Percentiles rank a stretch among this genome's conserved stretches.
Conservation (phyloP, 768 basidiomycete species). For the Xerocomus spinulosus region DNA sequence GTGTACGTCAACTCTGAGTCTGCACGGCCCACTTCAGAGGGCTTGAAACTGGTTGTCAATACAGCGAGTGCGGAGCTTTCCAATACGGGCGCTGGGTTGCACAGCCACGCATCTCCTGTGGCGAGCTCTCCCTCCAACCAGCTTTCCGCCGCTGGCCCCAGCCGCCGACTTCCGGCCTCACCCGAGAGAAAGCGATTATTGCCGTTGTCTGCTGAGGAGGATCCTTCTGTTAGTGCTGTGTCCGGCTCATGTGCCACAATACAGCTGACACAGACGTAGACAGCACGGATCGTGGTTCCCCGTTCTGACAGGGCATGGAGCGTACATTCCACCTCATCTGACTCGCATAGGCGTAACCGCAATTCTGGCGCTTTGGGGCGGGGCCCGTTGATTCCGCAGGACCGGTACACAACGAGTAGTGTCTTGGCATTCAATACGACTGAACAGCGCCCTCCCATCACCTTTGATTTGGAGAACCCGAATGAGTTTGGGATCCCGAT, state of each 20-base stretch:
- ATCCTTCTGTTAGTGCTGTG: slow-evolving; percentile 12
- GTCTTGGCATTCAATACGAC: slow-evolving; percentile 2
- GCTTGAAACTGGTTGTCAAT: background rate
- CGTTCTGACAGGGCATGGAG: slow-evolving; percentile 11
- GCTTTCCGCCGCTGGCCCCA: slow-evolving; percentile 7
- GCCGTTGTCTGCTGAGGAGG: slow-evolving; percentile 8
- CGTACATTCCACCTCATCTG: slow-evolving; percentile 10
- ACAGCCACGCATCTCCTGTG: slow-evolving; percentile 25
- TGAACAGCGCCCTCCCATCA: slow-evolving; percentile 47
- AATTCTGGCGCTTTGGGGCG: slow-evolving; percentile 9
- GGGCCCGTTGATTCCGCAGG: slow-evolving; percentile 23
- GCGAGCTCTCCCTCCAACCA: slow-evolving; percentile 6
- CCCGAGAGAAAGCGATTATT: slow-evolving; percentile 17
- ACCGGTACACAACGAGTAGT: slow-evolving; percentile 16
- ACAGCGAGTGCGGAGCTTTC: slow-evolving; percentile 8
- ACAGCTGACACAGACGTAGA: slow-evolving; percentile 19
- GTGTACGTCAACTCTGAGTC: background rate
- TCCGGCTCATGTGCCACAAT: background rate
- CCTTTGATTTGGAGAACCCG: slow-evolving; percentile 53
- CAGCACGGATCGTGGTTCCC: slow-evolving; percentile 15
- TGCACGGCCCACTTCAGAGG: background rate
- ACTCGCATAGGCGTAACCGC: slow-evolving; percentile 3
- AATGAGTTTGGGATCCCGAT: slow-evolving; percentile 57
- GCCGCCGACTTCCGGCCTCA: slow-evolving; percentile 12
- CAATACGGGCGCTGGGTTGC: background rate